A percentile compares a stretch with the other conserved stretches of the same genome.
Conservation (phyloP, 2,329 filamentous ascomycete species). For the Onygena corvina region DNA sequence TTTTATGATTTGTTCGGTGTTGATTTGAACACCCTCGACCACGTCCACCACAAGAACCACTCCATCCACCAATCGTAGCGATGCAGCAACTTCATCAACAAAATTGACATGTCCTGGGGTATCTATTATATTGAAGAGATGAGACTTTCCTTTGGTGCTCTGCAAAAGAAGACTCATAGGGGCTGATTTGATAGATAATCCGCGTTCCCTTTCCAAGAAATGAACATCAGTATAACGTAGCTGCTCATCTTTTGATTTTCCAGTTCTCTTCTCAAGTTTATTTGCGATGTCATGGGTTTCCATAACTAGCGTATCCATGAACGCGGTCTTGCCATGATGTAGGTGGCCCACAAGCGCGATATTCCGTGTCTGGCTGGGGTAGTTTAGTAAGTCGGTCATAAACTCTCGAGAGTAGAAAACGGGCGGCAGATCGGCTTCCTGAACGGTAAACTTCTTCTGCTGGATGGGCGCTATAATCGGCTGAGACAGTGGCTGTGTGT, state of each 20-base stretch:
- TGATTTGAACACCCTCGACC: conserved; percentile 96
- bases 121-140: conserved; percentile 87
- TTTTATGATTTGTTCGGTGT: conserved; percentile 94
- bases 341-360: conserved; percentile 83
- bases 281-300: conserved; percentile 84
- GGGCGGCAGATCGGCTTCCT: conserved; percentile 79
- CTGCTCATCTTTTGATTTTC: conserved; percentile 75
- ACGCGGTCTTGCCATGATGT: conserved; percentile 94
- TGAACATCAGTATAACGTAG: conserved; percentile 91
- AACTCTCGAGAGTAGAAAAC: conserved; percentile 82
- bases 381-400: conserved; percentile 93
- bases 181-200: conserved; percentile 79
- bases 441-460: conserved; percentile 89
- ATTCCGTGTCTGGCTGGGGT: conserved; percentile 86
- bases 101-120: conserved; percentile 98
- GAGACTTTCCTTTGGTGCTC: conserved; percentile 82
- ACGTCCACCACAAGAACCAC: conserved; percentile 90
- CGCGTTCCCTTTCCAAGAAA: conserved; percentile 74
- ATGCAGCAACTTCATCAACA: conserved; percentile 87
- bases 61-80: conserved; percentile 76
- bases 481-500: conserved; percentile 81
- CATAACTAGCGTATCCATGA: conserved; percentile 95
- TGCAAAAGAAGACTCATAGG: conserved; percentile 91
- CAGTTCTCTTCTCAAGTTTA: conserved; percentile 65
- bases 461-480: conserved; percentile 89